Evolutionary conservation across 768 basidiomycete genomes (phyloP).

Genomic region (Tricholomella constricta): DNA sequence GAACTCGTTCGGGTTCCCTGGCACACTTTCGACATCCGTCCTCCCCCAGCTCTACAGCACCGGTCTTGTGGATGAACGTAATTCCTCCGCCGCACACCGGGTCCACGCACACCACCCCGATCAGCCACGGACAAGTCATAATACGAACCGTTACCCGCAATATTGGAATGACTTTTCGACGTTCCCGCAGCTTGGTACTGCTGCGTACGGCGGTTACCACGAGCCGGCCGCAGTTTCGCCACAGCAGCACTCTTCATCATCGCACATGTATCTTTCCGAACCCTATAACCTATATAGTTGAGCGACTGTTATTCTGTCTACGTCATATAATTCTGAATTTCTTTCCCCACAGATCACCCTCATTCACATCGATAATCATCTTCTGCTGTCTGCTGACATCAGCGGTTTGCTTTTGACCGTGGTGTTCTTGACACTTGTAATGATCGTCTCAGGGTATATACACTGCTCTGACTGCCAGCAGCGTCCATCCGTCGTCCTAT

Average conservation of each 20-base stretch:
- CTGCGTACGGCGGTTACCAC: conserved; percentile 36
- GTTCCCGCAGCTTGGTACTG: conserved; percentile 48
- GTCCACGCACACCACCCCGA: conserved; percentile 6
- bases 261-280: background rate
- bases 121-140: conserved; percentile 19
- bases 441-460: conserved; percentile 8
- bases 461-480: conserved; percentile 2
- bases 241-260: conserved; percentile 18
- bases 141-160: conserved; percentile 44
- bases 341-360: background rate
- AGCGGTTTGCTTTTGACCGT: conserved; percentile 13
- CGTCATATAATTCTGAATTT: background rate
- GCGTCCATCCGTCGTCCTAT: conserved; percentile 8
- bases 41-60: conserved; percentile 78
- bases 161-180: conserved; percentile 60
- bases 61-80: conserved; percentile 58
- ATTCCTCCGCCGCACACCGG: conserved; percentile 3
- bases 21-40: conserved; percentile 67
- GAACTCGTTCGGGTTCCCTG: conserved; percentile 37
- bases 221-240: conserved; percentile 13
- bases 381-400: background rate
- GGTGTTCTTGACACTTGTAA: conserved; percentile 9
- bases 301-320: background rate
- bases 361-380: conserved; percentile 12
- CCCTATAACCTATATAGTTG: conserved; percentile 4